Evolutionary conservation across 1,284 basidiomycete species (phyloP).

Genomic region (Golubevia pallescens): DNA sequence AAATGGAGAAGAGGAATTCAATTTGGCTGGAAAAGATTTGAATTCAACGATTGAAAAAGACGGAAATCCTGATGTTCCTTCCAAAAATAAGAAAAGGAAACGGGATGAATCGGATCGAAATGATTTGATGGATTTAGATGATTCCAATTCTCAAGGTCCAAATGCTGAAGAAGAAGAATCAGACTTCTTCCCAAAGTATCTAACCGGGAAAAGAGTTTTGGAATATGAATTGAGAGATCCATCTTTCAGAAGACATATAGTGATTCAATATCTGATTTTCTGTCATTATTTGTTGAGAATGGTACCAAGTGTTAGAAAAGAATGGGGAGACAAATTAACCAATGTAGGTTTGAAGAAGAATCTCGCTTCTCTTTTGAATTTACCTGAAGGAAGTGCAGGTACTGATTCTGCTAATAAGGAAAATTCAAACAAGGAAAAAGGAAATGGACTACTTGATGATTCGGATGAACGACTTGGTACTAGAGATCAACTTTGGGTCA

Average conservation of each 20-base stretch:
- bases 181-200: conserved; percentile 46
- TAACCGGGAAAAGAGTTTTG: conserved; percentile 45
- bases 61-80: background rate
- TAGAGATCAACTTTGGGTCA: background rate
- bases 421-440: background rate
- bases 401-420: background rate
- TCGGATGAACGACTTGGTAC: background rate
- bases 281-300: conserved; percentile 59
- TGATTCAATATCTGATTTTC: conserved; percentile 54
- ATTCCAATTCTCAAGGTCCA: background rate
- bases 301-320: conserved; percentile 31
- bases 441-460: background rate
- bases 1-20: too few species aligned
- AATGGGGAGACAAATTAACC: conserved; percentile 47
- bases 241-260: conserved; percentile 49
- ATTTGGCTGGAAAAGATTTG: too few species aligned
- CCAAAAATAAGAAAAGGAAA: background rate
- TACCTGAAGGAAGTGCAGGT: conserved; percentile 39
- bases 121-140: background rate
- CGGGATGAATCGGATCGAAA: background rate
- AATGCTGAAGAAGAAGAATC: conserved; percentile 2
- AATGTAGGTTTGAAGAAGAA: conserved; percentile 26
- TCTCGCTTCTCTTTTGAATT: conserved; percentile 15
- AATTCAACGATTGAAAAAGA: background rate
- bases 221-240: conserved; percentile 51